These are phyloP conservation scores for Hylodesmum podocarpum DNA, from an alignment of 306 rosid species.

Conservation along the genomic window DNA sequence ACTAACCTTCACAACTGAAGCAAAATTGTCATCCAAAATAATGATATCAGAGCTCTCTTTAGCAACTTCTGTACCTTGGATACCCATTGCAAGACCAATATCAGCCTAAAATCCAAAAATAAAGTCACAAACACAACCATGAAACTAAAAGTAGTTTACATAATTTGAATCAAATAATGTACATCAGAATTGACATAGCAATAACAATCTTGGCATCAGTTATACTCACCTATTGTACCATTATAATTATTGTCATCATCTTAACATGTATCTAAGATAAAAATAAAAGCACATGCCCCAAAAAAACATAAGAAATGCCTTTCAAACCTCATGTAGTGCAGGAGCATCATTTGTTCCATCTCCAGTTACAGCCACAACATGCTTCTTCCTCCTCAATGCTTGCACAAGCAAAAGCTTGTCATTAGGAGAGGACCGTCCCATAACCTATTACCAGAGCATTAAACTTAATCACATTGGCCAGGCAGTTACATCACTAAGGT, in stretches of 20 bases:
- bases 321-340: constrained; percentile 80
- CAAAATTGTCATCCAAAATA: constrained; percentile 90
- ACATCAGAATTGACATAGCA: background rate
- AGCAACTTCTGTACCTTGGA: constrained; percentile 88
- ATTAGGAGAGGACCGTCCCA: constrained; percentile 93
- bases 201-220: background rate
- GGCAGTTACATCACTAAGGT: background rate
- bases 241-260: background rate
- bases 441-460: constrained; percentile 54
- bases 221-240: background rate
- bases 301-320: constrained; percentile 3
- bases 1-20: constrained; percentile 85
- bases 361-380: constrained; percentile 91
- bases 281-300: background rate
- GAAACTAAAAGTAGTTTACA: background rate
- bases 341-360: constrained; percentile 98
- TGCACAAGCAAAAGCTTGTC: constrained; percentile 95
- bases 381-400: constrained; percentile 75
- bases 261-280: background rate
- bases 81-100: constrained; percentile 95
- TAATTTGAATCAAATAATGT: background rate
- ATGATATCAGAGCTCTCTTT: constrained; percentile 92
- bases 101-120: constrained; percentile 62
- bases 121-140: constrained; percentile 5
- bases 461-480: background rate